These are phyloP conservation scores for Trypanosoma vivax DNA, from an alignment of 208 protist genomes.

Conservation along the genomic window DNA sequence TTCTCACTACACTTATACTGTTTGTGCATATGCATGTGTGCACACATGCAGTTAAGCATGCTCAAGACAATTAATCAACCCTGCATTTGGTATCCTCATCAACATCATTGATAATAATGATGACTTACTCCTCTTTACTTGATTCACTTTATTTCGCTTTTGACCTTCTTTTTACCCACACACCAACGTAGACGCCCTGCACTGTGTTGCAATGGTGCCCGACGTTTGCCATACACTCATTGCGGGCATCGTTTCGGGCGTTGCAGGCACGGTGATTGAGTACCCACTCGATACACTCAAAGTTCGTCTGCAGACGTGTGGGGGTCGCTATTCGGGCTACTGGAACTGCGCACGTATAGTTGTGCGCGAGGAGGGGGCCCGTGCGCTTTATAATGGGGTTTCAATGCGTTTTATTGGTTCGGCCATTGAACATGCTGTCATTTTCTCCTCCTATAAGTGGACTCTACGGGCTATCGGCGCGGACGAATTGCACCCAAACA, in stretches of 20 bases:
- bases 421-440: slow-evolving; percentile 67
- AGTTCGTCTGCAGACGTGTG: slow-evolving; percentile 72
- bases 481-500: slow-evolving; percentile 30
- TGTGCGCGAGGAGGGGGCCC: slow-evolving; percentile 47
- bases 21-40: too few relatives aligned
- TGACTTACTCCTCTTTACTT: slow-evolving; percentile 20
- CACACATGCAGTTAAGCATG: too few relatives aligned
- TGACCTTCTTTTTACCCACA: slow-evolving; percentile 12
- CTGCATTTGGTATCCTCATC: too few relatives aligned
- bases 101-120: too few relatives aligned
- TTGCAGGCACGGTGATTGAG: slow-evolving; percentile 66
- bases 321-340: slow-evolving; percentile 41
- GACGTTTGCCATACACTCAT: slow-evolving; percentile 31
- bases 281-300: slow-evolving; percentile 89
- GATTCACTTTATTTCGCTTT: slow-evolving; percentile 11
- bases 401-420: slow-evolving; percentile 55
- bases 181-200: not conserved
- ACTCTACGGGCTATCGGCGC: slow-evolving; percentile 42
- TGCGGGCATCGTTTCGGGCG: slow-evolving; percentile 58
- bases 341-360: slow-evolving; percentile 41
- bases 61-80: too few relatives aligned
- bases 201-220: not conserved
- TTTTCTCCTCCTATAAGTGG: slow-evolving; percentile 77
- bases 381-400: slow-evolving; percentile 74
- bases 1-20: too few relatives aligned